Base-by-base conservation (phyloP, 345 rosid species). In the Dipteronia sinensis region DNA sequence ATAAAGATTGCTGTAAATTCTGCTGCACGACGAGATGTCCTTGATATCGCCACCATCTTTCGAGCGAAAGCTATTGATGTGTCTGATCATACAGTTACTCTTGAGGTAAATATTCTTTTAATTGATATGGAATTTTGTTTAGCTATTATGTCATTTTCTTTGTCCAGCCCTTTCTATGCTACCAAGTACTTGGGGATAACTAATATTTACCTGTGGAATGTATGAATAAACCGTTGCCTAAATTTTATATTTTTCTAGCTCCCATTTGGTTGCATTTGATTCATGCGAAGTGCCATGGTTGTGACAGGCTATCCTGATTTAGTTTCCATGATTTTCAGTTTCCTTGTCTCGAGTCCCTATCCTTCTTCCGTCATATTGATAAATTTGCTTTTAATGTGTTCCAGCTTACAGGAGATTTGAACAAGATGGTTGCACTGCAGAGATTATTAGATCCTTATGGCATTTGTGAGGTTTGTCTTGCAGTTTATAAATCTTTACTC, bases 391-490 rank as follows among this genome's bases (percentile, higher is more conserved):
- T 78, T 67, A 47, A 13, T 79, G 68, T 79, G 46, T 73, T 79
- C 63, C 85, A 95, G 98, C 94, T 95, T 46, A 90, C 97, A 0
- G 99, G 97, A 80, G 98, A 92, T 85, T 80, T 93, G 71, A 88
- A 93, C 87, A 95, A 93, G 89, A 93, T 95, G 98, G 97, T 92
- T 77, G 99, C 98, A 8, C 80, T 95, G 40, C 99, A 93, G 81
- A 92, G 97, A 82, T 74, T 95, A 82, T 82, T 95, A 85, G 98
- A 95, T 81, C 98, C 97, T 25, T 95, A 88, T 68, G 98, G 98
- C 73, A 95, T 95, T 80, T 95, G 99, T 11, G 99, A 95, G 94
- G 99, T 95, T 73, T 0, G 91, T 86, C 61, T 74, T 51, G 2
- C 73, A 29, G 49, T 75, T 62, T 12, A 75, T 65, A 9, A 31